Percentiles rank a stretch among this genome's conserved stretches.
phyloP scores from a whole-genome alignment of 2,329 filamentous ascomycete species.

The Fusarium sp. region DNA sequence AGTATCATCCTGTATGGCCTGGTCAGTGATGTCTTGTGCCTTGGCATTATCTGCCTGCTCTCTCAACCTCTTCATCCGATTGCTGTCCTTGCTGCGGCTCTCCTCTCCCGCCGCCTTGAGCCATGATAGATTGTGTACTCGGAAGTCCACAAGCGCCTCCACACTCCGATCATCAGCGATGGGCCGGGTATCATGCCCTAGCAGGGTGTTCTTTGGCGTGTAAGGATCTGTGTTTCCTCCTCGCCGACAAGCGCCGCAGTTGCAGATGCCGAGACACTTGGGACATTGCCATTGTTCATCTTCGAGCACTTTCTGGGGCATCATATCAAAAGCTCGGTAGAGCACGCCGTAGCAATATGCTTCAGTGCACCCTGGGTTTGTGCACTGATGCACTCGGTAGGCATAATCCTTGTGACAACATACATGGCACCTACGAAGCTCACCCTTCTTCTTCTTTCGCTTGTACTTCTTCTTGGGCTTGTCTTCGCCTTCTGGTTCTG shows the following conservation, averaged over 20 bases:
- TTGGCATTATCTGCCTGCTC: conserved; percentile 69
- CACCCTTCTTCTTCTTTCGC: conserved; percentile 65
- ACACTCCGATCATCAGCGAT: conserved; percentile 93
- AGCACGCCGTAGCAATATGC: conserved; percentile 94
- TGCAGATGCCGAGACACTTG: conserved; percentile 87
- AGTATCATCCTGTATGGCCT: conserved; percentile 37
- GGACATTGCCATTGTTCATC: conserved; percentile 89
- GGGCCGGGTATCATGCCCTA: conserved; percentile 91
- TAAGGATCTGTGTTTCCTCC: conserved; percentile 78
- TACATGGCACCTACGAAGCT: conserved; percentile 78
- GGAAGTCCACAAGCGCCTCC: conserved; percentile 91
- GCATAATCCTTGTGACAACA: conserved; percentile 83
- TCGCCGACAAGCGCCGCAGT: conserved; percentile 82
- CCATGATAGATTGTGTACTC: conserved; percentile 88
- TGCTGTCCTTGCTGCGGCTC: conserved; percentile 67
- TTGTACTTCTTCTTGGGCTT: conserved; percentile 71
- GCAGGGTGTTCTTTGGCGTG: conserved; percentile 84
- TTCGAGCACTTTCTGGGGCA: conserved; percentile 86
- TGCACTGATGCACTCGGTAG: conserved; percentile 89
- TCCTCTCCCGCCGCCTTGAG: conserved; percentile 72
- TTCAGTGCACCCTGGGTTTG: conserved; percentile 74
- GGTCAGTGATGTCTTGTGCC: conserved; percentile 58
- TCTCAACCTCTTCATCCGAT: conserved; percentile 67
- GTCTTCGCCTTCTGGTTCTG: conserved; percentile 72
- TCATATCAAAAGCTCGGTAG: conserved; percentile 90